phyloP scores from a whole-genome alignment of 192 early-diverging fungal species.

The Coemansia sp. region DNA sequence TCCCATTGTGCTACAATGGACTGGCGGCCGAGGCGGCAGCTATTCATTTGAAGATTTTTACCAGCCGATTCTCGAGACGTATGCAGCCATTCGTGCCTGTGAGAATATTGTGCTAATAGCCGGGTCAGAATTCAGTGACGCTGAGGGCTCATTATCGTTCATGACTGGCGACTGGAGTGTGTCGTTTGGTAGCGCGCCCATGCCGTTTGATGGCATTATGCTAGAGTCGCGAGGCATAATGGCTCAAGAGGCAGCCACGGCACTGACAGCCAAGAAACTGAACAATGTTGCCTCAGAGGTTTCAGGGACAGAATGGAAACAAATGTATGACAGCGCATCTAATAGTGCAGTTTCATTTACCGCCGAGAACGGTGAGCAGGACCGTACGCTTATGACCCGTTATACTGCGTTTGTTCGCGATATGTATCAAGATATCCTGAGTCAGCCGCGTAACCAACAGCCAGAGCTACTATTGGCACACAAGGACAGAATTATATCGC shows the following conservation, averaged over 20 bases:
- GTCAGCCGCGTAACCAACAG: slow-evolving; percentile 81
- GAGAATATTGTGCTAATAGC: slow-evolving; percentile 82
- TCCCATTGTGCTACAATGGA: slow-evolving; percentile 93
- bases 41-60: slow-evolving; percentile 97
- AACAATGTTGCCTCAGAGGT: slow-evolving; percentile 83
- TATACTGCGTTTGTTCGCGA: slow-evolving; percentile 78
- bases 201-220: slow-evolving; percentile 95
- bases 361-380: slow-evolving; percentile 90
- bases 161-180: slow-evolving; percentile 90
- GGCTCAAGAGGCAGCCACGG: slow-evolving; percentile 80
- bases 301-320: slow-evolving; percentile 75
- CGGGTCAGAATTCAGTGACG: slow-evolving; percentile 89
- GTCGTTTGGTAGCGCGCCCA: slow-evolving; percentile 76
- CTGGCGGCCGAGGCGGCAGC: slow-evolving; percentile 91
- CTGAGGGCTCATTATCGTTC: slow-evolving; percentile 82
- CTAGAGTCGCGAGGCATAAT: slow-evolving; percentile 94
- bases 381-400: slow-evolving; percentile 85
- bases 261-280: slow-evolving; percentile 76
- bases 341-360: slow-evolving; percentile 82
- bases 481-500: slow-evolving; percentile 77
- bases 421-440: slow-evolving; percentile 78
- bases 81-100: slow-evolving; percentile 64
- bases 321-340: slow-evolving; percentile 71
- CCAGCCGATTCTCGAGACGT: slow-evolving; percentile 78
- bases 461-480: slow-evolving; percentile 62